phyloP scores from a whole-genome alignment of 73 alveolate species.

The Stentor coeruleus region DNA sequence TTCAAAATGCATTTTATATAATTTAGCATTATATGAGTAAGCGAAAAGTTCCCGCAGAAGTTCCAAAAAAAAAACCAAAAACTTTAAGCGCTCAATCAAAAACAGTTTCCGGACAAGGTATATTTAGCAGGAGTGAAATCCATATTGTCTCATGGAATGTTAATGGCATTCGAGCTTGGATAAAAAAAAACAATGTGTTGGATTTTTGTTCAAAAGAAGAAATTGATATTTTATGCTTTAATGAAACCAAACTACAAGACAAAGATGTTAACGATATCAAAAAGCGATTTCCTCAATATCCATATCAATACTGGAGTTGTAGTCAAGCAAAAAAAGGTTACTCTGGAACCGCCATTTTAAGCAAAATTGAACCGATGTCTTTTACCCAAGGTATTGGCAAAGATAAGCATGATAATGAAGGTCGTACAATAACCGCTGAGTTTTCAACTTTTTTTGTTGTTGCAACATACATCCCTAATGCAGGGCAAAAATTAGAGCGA shows the following conservation, averaged over 20 bases:
- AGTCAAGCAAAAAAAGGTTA: constrained; percentile 78
- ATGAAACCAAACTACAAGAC: constrained; percentile 80
- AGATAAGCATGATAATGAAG: constrained; percentile 81
- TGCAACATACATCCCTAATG: constrained; percentile 91
- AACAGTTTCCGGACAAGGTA: too few relatives aligned
- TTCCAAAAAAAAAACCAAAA: too few relatives aligned
- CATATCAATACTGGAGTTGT: constrained; percentile 65
- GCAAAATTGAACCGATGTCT: constrained; percentile 77
- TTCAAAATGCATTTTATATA: too few relatives aligned
- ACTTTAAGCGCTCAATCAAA: too few relatives aligned
- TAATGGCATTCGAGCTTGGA: constrained; percentile 81
- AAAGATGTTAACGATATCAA: constrained; percentile 8
- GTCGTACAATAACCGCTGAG: constrained; percentile 89
- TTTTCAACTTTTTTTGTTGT: constrained; percentile 81
- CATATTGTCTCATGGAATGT: constrained; percentile 76
- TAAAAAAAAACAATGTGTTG: constrained; percentile 56
- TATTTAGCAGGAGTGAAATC: too few relatives aligned
- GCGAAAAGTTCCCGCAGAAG: too few relatives aligned
- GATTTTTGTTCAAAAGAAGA: constrained; percentile 54
- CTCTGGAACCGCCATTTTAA: constrained; percentile 88
- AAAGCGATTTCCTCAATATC: not conserved
- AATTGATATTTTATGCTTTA: constrained; percentile 73
- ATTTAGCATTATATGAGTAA: too few relatives aligned
- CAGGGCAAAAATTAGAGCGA: constrained; percentile 83
- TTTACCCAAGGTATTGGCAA: constrained; percentile 71